Conservation (phyloP, 495 filamentous ascomycete genomes). For the Trichoderma erinaceum region DNA sequence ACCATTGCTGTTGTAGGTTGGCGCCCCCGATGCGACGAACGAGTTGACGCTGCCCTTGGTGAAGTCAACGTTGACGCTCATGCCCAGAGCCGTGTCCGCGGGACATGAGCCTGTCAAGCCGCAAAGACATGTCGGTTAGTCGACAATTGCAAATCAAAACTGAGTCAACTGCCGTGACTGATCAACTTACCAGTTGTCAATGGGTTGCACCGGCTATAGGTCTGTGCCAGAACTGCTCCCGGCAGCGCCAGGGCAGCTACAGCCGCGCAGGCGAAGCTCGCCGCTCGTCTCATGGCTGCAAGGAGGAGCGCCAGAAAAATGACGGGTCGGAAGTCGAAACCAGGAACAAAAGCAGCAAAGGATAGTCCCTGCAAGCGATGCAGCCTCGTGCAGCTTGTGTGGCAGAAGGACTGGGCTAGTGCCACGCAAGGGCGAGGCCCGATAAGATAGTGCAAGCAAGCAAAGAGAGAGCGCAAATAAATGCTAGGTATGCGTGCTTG, state of each 20-base stretch:
- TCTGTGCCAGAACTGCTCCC: constrained; percentile 22
- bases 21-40: constrained; percentile 61
- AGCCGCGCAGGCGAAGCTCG: constrained; percentile 9
- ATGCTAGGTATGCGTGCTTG: too few relatives aligned
- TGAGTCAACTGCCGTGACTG: constrained; percentile 12
- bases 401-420: neutral
- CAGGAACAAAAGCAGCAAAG: neutral
- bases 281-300: constrained; percentile 14
- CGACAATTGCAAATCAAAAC: neutral
- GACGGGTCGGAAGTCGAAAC: neutral
- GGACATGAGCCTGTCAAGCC: constrained; percentile 49
- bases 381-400: constrained; percentile 2
- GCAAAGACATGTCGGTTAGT: neutral
- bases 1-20: constrained; percentile 64
- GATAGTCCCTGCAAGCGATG: neutral
- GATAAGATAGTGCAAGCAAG: neutral
- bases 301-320: neutral
- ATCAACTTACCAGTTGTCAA: constrained; percentile 22
- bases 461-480: too few relatives aligned
- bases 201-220: constrained; percentile 32
- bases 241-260: constrained; percentile 3
- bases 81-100: constrained; percentile 74
- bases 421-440: neutral
- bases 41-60: constrained; percentile 61
- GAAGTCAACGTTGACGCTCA: constrained; percentile 73